A percentile compares a stretch with the other conserved stretches of the same genome.
Evolutionary conservation across 345 rosid species (phyloP).

Genomic region (Zanthoxylum bungeanum): DNA sequence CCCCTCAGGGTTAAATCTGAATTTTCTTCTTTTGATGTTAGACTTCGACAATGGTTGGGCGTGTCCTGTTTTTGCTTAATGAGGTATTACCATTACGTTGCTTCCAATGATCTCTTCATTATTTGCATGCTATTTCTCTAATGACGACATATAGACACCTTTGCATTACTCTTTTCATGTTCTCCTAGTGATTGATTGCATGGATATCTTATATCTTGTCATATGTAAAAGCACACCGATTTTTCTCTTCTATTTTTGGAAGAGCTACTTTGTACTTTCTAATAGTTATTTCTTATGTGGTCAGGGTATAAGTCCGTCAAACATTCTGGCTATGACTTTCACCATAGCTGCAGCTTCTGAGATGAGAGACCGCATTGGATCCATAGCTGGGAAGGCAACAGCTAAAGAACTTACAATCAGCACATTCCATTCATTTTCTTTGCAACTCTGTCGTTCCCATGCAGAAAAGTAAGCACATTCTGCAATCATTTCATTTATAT

Average conservation of each 20-base stretch:
- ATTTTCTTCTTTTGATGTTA: slow-evolving; percentile 30
- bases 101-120: slow-evolving; percentile 10
- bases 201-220: not conserved
- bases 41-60: slow-evolving; percentile 99
- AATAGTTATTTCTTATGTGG: slow-evolving; percentile 9
- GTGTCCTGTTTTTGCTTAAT: slow-evolving; percentile 64
- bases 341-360: slow-evolving; percentile 94
- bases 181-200: slow-evolving; percentile 1
- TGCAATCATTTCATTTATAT: not conserved
- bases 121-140: not conserved
- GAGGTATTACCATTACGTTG: slow-evolving; percentile 47
- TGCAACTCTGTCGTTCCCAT: slow-evolving; percentile 89
- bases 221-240: not conserved
- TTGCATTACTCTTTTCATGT: not conserved
- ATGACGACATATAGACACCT: not conserved
- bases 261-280: not conserved
- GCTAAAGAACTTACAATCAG: slow-evolving; percentile 80
- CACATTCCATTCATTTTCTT: slow-evolving; percentile 93
- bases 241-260: slow-evolving; percentile 4
- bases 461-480: slow-evolving; percentile 73
- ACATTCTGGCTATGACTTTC: slow-evolving; percentile 96
- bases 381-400: slow-evolving; percentile 74
- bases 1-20: slow-evolving; percentile 10
- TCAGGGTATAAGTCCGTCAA: slow-evolving; percentile 80
- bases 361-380: slow-evolving; percentile 86